phyloP scores from a whole-genome alignment of 225 moss, liverwort and hornwort species.

The Pleurozium schreberi region DNA sequence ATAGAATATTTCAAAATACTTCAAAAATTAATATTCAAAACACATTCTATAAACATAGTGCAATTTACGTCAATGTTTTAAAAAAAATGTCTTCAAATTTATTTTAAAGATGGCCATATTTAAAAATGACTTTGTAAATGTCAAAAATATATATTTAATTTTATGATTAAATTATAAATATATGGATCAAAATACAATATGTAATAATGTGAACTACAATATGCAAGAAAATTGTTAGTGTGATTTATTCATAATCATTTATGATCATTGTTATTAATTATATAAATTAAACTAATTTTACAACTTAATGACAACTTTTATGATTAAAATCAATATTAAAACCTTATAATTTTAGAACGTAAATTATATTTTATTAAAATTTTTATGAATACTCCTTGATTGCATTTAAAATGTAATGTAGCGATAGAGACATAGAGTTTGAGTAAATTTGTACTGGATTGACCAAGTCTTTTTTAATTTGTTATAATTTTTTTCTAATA shows the following conservation, averaged over 20 bases:
- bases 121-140: background rate
- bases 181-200: background rate
- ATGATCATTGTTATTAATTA: background rate
- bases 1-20: background rate
- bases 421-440: too few species aligned
- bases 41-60: fast-evolving
- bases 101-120: too few species aligned
- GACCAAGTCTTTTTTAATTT: background rate
- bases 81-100: background rate
- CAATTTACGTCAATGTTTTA: background rate
- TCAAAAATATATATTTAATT: background rate
- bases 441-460: background rate
- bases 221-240: too few species aligned
- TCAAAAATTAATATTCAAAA: background rate
- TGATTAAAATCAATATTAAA: too few species aligned
- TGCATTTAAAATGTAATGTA: background rate
- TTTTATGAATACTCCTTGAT: background rate
- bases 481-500: fast-evolving
- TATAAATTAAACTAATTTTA: background rate
- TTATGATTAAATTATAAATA: background rate
- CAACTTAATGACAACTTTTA: background rate
- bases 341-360: background rate
- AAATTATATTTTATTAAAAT: too few species aligned
- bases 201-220: background rate
- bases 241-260: background rate